A percentile compares a stretch with the other conserved stretches of the same genome.
Conservation (phyloP, 257 asterid species). For the Fraxinus pennsylvanica region DNA sequence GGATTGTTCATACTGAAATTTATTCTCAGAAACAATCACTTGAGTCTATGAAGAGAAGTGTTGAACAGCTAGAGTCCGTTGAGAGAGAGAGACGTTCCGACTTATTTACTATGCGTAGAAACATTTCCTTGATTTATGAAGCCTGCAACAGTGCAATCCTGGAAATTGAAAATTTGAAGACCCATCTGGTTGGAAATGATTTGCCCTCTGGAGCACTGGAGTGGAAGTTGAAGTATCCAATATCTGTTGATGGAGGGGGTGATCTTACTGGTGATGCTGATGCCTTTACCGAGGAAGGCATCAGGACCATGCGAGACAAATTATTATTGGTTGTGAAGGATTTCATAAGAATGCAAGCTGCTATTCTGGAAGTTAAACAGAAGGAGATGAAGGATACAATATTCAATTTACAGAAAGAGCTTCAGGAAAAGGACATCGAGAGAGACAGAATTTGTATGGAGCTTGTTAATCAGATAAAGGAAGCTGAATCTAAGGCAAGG, state of each 20-base stretch:
- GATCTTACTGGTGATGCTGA: constrained; percentile 31
- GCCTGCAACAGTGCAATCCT: constrained; percentile 60
- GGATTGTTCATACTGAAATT: constrained; percentile 47
- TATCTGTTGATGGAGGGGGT: constrained; percentile 34
- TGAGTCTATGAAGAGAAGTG: constrained; percentile 54
- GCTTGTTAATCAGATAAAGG: constrained; percentile 87
- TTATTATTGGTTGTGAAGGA: constrained; percentile 57
- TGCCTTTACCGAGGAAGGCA: constrained; percentile 45
- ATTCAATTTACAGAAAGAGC: constrained; percentile 80
- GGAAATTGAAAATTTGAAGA: constrained; percentile 64
- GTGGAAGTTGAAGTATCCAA: constrained; percentile 36
- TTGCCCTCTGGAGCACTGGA: constrained; percentile 40
- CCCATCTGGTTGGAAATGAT: constrained; percentile 43
- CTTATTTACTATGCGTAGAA: constrained; percentile 49
- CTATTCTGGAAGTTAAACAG: constrained; percentile 58
- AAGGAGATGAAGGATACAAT: constrained; percentile 71
- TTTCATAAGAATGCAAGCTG: constrained; percentile 55
- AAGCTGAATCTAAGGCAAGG: constrained; percentile 72
- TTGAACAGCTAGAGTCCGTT: constrained; percentile 45
- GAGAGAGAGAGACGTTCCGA: constrained; percentile 70
- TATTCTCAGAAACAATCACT: constrained; percentile 50
- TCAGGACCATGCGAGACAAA: constrained; percentile 48
- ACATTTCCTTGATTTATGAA: constrained; percentile 53
- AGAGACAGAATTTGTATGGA: constrained; percentile 70
- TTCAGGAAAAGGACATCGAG: constrained; percentile 86